Evolutionary conservation across 2,329 filamentous ascomycete genomes (phyloP).

Genomic region (Trichophyton rubrum): DNA sequence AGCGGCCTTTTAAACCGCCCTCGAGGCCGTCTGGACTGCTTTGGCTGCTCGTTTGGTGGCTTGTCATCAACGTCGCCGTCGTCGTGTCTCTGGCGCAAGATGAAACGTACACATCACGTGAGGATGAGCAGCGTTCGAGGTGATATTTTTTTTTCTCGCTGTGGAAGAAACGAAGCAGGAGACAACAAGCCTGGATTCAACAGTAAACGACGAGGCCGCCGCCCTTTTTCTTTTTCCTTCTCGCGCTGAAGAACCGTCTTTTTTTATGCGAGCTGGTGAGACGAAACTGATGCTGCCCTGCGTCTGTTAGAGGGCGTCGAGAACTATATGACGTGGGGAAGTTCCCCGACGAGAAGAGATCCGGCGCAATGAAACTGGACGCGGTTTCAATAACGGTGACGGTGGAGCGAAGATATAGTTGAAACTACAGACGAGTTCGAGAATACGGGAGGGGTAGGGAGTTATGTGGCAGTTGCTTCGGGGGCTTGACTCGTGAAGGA

Average conservation of each 20-base stretch:
- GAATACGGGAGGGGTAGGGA: not conserved
- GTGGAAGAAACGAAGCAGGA: not conserved
- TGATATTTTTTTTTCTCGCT: not conserved
- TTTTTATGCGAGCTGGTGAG: not conserved
- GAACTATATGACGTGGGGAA: not conserved
- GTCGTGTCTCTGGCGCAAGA: not conserved
- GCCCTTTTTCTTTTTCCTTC: not conserved
- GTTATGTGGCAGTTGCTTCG: too few relatives aligned
- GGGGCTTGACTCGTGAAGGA: not conserved
- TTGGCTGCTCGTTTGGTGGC: not conserved
- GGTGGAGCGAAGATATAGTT: not conserved
- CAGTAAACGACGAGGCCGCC: too few relatives aligned
- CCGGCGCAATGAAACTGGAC: not conserved
- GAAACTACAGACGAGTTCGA: not conserved
- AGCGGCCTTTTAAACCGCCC: not conserved
- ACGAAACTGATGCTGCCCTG: not conserved
- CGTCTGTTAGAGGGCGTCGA: not conserved
- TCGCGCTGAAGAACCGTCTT: too few relatives aligned
- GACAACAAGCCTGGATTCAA: not conserved
- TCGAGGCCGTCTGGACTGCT: not conserved
- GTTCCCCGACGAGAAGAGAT: not conserved
- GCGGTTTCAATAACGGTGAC: not conserved
- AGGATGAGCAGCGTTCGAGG: not conserved
- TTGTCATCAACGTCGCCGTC: not conserved
- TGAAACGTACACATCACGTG: slow-evolving; percentile 4